Percentiles rank a stretch among this genome's conserved stretches.
phyloP scores from a whole-genome alignment of 169 alveolate species.

The Prorocentrum cordatum region DNA sequence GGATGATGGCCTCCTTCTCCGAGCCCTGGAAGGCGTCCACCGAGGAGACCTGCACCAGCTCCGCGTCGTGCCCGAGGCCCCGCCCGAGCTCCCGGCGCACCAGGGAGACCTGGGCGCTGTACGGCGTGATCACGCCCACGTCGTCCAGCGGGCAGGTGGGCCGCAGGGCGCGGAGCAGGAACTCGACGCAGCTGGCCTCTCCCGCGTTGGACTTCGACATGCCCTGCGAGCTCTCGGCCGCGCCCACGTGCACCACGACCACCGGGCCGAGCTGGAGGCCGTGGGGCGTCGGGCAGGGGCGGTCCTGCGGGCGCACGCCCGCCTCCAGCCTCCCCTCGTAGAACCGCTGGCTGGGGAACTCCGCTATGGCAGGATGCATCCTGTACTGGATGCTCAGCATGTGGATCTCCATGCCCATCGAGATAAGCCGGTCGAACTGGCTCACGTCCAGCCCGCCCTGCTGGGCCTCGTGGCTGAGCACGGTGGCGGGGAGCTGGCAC shows the following conservation, averaged over 20 bases:
- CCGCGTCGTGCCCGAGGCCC: too few relatives aligned
- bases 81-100: too few relatives aligned
- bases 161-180: neutral
- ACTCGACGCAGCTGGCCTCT: neutral
- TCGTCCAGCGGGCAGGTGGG: neutral
- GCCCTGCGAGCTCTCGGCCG: neutral
- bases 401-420: constrained; percentile 4
- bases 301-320: too few relatives aligned
- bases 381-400: neutral
- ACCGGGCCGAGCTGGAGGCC: neutral
- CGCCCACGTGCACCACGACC: neutral
- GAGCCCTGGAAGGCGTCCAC: constrained; percentile 64
- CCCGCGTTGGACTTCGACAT: neutral
- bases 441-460: neutral
- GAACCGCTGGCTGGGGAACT: neutral
- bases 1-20: constrained; percentile 21
- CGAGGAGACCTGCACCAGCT: constrained; percentile 58
- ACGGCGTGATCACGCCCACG: neutral
- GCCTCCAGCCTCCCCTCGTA: neutral
- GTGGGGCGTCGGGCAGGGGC: too few relatives aligned
- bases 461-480: neutral
- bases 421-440: neutral
- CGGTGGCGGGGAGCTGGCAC: constrained; percentile 1
- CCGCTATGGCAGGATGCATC: neutral
- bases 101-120: neutral